Evolutionary conservation across 768 basidiomycete genomes (phyloP).

Genomic region (Suillus alpinus): DNA sequence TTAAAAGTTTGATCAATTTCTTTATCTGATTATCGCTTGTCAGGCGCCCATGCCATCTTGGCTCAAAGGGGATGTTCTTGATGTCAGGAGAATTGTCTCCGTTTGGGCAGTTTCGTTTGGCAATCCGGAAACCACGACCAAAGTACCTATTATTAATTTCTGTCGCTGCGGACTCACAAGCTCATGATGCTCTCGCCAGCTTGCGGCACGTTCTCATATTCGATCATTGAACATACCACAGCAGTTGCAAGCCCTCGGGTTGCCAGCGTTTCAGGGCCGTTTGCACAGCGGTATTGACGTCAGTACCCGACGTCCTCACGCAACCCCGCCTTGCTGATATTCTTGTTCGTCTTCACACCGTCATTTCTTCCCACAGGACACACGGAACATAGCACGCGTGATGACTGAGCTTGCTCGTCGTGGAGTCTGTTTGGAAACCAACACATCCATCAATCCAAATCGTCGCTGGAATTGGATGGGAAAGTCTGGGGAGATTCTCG

Average conservation of each 20-base stretch:
- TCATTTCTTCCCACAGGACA: constrained; percentile 53
- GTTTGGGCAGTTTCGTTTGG: constrained; percentile 32
- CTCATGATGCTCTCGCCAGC: constrained; percentile 12
- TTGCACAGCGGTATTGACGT: constrained; percentile 91
- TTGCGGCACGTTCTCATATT: constrained; percentile 16
- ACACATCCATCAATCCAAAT: constrained; percentile 62
- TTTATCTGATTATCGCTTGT: constrained; percentile 7
- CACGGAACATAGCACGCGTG: constrained; percentile 85
- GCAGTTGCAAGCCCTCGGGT: constrained; percentile 71
- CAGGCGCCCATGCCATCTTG: constrained; percentile 70
- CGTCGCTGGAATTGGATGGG: constrained; percentile 89
- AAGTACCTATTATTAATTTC: constrained; percentile 13
- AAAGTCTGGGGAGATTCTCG: constrained; percentile 62
- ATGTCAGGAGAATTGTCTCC: constrained; percentile 63
- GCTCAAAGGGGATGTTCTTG: constrained; percentile 71
- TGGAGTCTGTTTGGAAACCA: constrained; percentile 68
- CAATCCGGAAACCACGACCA: constrained; percentile 8
- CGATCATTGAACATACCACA: constrained; percentile 60
- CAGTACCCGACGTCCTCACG: constrained; percentile 32
- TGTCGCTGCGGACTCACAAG: neutral
- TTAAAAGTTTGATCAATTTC: neutral
- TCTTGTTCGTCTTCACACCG: constrained; percentile 3
- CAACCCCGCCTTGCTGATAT: constrained; percentile 7
- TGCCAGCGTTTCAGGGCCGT: constrained; percentile 78
- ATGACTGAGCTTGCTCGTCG: constrained; percentile 72